These are phyloP conservation scores for Pseudogymnoascus sp. DNA, from an alignment of 2,329 filamentous ascomycete species.

Conservation along the genomic window DNA sequence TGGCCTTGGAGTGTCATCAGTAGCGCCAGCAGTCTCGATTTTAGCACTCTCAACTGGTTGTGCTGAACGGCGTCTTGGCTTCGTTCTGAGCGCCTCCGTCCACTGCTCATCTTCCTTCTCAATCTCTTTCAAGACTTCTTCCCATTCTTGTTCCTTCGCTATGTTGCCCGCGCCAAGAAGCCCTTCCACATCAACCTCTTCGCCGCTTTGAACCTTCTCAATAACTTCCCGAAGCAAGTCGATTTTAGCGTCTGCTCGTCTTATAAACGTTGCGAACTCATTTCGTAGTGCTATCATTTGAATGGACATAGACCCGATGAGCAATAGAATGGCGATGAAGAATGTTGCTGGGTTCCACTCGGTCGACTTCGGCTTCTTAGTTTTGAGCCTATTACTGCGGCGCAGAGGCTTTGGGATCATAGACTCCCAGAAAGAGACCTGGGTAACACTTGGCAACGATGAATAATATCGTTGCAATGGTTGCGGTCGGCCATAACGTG, in stretches of 20 bases:
- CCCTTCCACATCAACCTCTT: slow-evolving; percentile 78
- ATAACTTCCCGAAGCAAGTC: slow-evolving; percentile 66
- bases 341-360: slow-evolving; percentile 77
- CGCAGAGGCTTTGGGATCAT: slow-evolving; percentile 61
- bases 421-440: slow-evolving; percentile 52
- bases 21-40: not conserved
- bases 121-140: slow-evolving; percentile 63
- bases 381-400: slow-evolving; percentile 28
- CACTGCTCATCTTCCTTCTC: slow-evolving; percentile 51
- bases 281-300: slow-evolving; percentile 78
- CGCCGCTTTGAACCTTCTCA: slow-evolving; percentile 58
- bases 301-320: slow-evolving; percentile 94
- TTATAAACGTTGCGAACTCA: slow-evolving; percentile 61
- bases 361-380: slow-evolving; percentile 41
- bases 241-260: slow-evolving; percentile 73
- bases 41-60: not conserved
- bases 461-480: slow-evolving; percentile 24
- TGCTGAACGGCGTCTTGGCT: slow-evolving; percentile 18
- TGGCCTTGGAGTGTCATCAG: slow-evolving; percentile 11
- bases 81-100: slow-evolving; percentile 21
- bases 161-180: slow-evolving; percentile 69
- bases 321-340: slow-evolving; percentile 70
- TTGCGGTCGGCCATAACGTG: not conserved
- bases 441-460: slow-evolving; percentile 31
- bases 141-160: slow-evolving; percentile 75